Evolutionary conservation across 2,329 filamentous ascomycete species (phyloP).

Genomic region (Exutisphaerella laricina): DNA sequence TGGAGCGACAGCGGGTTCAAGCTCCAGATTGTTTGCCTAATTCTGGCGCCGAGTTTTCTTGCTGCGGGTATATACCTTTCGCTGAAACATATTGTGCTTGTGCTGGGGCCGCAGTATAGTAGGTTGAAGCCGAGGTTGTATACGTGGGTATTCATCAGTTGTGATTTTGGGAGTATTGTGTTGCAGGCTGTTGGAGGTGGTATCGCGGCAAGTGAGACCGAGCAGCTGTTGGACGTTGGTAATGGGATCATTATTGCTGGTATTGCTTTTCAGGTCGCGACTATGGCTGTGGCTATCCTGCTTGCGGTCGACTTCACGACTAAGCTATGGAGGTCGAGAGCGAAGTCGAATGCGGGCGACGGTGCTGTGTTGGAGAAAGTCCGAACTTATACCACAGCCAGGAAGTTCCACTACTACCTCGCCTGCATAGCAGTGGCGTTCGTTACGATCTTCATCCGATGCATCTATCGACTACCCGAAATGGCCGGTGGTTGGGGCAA

Average conservation of each 20-base stretch:
- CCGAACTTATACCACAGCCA: conserved; percentile 18
- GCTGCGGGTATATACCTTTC: conserved; percentile 46
- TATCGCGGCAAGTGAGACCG: conserved; percentile 34
- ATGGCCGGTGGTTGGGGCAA: conserved; percentile 49
- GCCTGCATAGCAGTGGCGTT: conserved; percentile 53
- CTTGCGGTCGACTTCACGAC: conserved; percentile 39
- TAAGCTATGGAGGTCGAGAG: conserved; percentile 9
- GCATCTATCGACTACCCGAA: conserved; percentile 55
- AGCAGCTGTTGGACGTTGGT: conserved; percentile 34
- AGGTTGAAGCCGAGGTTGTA: conserved; percentile 41
- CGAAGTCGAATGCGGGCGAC: not conserved
- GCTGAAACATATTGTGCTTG: conserved; percentile 43
- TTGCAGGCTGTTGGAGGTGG: conserved; percentile 43
- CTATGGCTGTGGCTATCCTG: conserved; percentile 39
- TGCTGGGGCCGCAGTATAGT: conserved; percentile 40
- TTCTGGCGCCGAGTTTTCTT: conserved; percentile 42
- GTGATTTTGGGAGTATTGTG: conserved; percentile 43
- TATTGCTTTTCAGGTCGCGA: conserved; percentile 41
- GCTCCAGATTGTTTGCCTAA: conserved; percentile 41
- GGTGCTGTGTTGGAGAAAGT: conserved; percentile 37
- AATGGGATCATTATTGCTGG: conserved; percentile 45
- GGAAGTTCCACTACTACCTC: conserved; percentile 51
- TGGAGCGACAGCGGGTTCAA: conserved; percentile 39
- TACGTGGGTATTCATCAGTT: conserved; percentile 48
- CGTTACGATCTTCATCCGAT: conserved; percentile 60